Evolutionary conservation across 495 filamentous ascomycete genomes (phyloP).

Genomic region (Lasiosphaeris hirsuta): DNA sequence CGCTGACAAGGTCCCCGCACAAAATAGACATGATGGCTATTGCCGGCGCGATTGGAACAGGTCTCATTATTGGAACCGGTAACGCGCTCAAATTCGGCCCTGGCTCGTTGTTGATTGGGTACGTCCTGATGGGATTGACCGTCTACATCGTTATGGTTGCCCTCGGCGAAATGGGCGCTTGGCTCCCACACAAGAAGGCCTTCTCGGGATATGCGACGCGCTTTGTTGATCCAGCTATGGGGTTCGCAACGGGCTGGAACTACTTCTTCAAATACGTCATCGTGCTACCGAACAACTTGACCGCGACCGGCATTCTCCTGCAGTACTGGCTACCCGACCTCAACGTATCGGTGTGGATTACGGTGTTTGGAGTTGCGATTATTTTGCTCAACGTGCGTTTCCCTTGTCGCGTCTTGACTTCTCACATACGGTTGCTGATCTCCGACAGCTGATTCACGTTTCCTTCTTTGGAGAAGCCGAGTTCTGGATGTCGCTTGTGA

Average conservation of each 20-base stretch:
- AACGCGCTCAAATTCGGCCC: conserved; percentile 44
- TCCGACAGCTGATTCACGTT: conserved; percentile 48
- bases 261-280: conserved; percentile 66
- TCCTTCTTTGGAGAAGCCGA: conserved; percentile 76
- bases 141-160: conserved; percentile 49
- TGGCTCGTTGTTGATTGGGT: conserved; percentile 66
- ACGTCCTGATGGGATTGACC: conserved; percentile 47
- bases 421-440: not conserved
- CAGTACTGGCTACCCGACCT: conserved; percentile 65
- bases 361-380: conserved; percentile 62
- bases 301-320: conserved; percentile 67
- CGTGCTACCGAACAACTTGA: conserved; percentile 73
- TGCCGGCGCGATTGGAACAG: conserved; percentile 78
- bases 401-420: not conserved
- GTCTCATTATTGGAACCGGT: conserved; percentile 31
- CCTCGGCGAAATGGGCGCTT: conserved; percentile 61
- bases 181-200: conserved; percentile 58
- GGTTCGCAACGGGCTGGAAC: conserved; percentile 43
- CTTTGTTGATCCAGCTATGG: conserved; percentile 74
- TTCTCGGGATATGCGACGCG: conserved; percentile 68
- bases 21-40: conserved; percentile 64
- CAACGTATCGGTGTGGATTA: conserved; percentile 73
- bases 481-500: conserved; percentile 73
- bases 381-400: conserved; percentile 44
- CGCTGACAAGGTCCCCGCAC: not conserved